Conservation (phyloP, 345 rosid genomes). For the Geranium brycei region DNA sequence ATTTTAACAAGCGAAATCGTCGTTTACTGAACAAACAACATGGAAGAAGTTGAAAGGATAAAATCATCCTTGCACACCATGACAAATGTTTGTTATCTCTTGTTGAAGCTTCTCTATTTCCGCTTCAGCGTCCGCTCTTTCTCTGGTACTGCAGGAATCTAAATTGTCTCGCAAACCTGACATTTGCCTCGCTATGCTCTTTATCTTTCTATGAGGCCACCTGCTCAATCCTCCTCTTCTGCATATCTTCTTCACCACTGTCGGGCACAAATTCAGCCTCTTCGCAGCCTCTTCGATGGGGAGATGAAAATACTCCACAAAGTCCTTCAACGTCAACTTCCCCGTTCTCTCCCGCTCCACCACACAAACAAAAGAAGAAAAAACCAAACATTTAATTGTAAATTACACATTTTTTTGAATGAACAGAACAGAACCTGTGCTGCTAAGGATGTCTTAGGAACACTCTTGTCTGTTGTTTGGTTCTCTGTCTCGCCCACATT, state of each 20-base stretch:
- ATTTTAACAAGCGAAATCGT: too few species aligned
- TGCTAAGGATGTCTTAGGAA: conserved; percentile 11
- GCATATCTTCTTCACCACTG: conserved; percentile 50
- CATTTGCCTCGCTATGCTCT: conserved; percentile 24
- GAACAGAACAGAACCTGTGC: conserved; percentile 10
- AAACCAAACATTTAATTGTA: too few species aligned
- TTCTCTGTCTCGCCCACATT: too few species aligned
- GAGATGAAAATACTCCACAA: conserved; percentile 30
- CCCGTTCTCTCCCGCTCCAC: conserved; percentile 39
- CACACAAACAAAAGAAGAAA: too few species aligned
- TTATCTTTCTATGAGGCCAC: conserved; percentile 57
- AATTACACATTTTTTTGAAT: too few species aligned
- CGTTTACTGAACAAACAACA: too few species aligned
- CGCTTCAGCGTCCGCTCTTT: neutral
- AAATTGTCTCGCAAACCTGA: neutral
- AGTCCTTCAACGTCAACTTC: conserved; percentile 24
- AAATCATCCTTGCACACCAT: conserved; percentile 6
- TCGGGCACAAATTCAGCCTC: conserved; percentile 32
- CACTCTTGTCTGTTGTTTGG: conserved; percentile 1
- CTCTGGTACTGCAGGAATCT: conserved; percentile 1
- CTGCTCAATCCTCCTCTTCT: conserved; percentile 22
- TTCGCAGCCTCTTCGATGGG: conserved; percentile 41
- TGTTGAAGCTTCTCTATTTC: conserved; percentile 19
- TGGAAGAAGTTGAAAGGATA: too few species aligned
- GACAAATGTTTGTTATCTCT: conserved; percentile 14